Evolutionary conservation across 2,329 filamentous ascomycete species (phyloP), one percentile per base, ranked within the genome.

Genomic region (Sporothrix humicola): DNA sequence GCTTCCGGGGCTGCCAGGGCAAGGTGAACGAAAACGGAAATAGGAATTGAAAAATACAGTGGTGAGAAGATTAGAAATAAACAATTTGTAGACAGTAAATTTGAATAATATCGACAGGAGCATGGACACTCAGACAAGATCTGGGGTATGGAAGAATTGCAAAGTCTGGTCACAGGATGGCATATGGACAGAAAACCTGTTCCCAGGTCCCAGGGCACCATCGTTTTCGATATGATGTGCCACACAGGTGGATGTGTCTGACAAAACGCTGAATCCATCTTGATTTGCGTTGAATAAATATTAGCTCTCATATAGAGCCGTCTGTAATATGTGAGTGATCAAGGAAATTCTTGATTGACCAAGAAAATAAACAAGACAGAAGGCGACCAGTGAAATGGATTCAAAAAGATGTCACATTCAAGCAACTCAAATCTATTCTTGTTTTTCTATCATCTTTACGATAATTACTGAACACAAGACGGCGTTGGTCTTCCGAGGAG

Each of bases 161-260:
- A 20, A 8, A 9, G 10, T 59, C 56, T 17, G 10, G 23, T 59
- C 26, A 31, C 56, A 37, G 31, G 58, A 42, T 42, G 31, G 58
- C 58, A 61, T 61, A 42, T 6, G n/a, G 7, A 15, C 42, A 37
- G n/a, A 61, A 59, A 61, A 61, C 58, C 58, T 61, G 58, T 42
- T 61, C 31, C 58, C 58, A 61, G 31, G 58, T 58, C 23, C 58
- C 17, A 42, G 58, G 58, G 31, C 58, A 61, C 31, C 58, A n/a
- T 44, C 31, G 15, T 42, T 44, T 61, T 42, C 15, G 17, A 44
- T 44, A 63, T 15, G 9, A 46, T 46, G 59, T 65, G n/a, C 37
- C 59, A 65, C 59, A 65, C n/a, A 5, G 52, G n/a, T 37, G 31
- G 31, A 37, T 5, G 7, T 37, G 31, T 5, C 31, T 7, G 31